phyloP scores from a whole-genome alignment of 1,284 basidiomycete species.

The Pterulicium gracile region DNA sequence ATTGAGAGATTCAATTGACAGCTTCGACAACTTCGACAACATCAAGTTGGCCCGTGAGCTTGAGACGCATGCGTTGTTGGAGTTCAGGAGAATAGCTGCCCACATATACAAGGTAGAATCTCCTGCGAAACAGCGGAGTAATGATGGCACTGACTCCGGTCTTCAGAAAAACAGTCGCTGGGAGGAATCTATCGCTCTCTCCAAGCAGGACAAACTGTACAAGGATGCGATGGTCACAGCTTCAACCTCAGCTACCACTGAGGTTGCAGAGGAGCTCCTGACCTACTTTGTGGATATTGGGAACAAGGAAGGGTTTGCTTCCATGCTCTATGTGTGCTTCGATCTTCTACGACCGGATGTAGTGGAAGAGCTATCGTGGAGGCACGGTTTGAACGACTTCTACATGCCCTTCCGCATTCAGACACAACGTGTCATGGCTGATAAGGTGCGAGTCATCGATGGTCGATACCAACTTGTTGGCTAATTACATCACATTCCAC shows the following conservation, averaged over 20 bases:
- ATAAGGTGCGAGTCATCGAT: slow-evolving; percentile 43
- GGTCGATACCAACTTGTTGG: too few relatives aligned
- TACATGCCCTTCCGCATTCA: slow-evolving; percentile 94
- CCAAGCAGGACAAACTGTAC: slow-evolving; percentile 94
- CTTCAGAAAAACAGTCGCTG: slow-evolving; percentile 83
- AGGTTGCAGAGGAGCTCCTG: slow-evolving; percentile 89
- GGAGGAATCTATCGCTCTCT: slow-evolving; percentile 91
- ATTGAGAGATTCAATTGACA: slow-evolving; percentile 90
- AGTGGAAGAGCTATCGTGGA: slow-evolving; percentile 93
- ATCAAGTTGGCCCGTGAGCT: slow-evolving; percentile 79
- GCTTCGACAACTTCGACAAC: slow-evolving; percentile 97
- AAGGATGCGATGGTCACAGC: slow-evolving; percentile 95
- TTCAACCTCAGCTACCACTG: slow-evolving; percentile 65
- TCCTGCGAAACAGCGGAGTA: too few relatives aligned
- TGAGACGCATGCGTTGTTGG: slow-evolving; percentile 86
- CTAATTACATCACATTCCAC: slow-evolving; percentile 11
- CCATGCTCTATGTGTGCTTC: slow-evolving; percentile 85
- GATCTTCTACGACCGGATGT: slow-evolving; percentile 87
- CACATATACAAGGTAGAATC: slow-evolving; percentile 81
- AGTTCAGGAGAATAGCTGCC: slow-evolving; percentile 91
- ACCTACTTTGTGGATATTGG: slow-evolving; percentile 96
- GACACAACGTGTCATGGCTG: slow-evolving; percentile 63
- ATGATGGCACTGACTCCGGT: too few relatives aligned
- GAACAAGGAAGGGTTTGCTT: slow-evolving; percentile 96
- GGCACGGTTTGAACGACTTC: slow-evolving; percentile 91